Evolutionary conservation across 768 basidiomycete genomes (phyloP).

Genomic region (Clitopilus passeckerianus): DNA sequence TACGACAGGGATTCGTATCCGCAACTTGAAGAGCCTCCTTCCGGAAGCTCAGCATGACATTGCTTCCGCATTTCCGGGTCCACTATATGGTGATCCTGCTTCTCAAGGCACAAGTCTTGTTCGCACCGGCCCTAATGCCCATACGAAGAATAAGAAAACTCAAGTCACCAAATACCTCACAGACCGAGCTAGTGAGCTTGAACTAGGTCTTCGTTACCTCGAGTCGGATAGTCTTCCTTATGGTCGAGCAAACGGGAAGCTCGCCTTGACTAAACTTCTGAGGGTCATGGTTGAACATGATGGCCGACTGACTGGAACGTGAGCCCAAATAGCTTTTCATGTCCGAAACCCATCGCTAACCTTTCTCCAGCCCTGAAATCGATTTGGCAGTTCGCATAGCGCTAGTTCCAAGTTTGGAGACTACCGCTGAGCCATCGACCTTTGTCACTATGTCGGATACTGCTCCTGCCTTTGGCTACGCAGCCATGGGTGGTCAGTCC

Average conservation of each 20-base stretch:
- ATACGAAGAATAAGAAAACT: slow-evolving; percentile 80
- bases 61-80: slow-evolving; percentile 75
- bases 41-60: slow-evolving; percentile 58
- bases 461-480: slow-evolving; percentile 11
- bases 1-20: slow-evolving; percentile 65
- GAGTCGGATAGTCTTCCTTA: slow-evolving; percentile 44
- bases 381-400: slow-evolving; percentile 74
- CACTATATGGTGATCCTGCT: slow-evolving; percentile 76
- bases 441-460: slow-evolving; percentile 29
- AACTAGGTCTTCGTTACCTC: slow-evolving; percentile 71
- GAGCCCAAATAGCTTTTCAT: slow-evolving; percentile 19
- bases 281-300: slow-evolving; percentile 86
- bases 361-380: slow-evolving; percentile 41
- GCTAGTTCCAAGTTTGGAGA: slow-evolving; percentile 55
- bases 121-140: slow-evolving; percentile 56
- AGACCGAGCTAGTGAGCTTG: slow-evolving; percentile 70
- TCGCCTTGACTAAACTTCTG: slow-evolving; percentile 68
- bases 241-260: slow-evolving; percentile 67
- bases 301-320: slow-evolving; percentile 85
- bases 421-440: slow-evolving; percentile 16
- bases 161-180: slow-evolving; percentile 74
- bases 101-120: slow-evolving; percentile 62
- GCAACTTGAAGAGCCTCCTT: slow-evolving; percentile 61
- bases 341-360: neutral
- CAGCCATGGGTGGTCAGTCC: slow-evolving; percentile 8